Conservation (phyloP, 805 yeast species). For the Cyberlindnera sargentensis region DNA sequence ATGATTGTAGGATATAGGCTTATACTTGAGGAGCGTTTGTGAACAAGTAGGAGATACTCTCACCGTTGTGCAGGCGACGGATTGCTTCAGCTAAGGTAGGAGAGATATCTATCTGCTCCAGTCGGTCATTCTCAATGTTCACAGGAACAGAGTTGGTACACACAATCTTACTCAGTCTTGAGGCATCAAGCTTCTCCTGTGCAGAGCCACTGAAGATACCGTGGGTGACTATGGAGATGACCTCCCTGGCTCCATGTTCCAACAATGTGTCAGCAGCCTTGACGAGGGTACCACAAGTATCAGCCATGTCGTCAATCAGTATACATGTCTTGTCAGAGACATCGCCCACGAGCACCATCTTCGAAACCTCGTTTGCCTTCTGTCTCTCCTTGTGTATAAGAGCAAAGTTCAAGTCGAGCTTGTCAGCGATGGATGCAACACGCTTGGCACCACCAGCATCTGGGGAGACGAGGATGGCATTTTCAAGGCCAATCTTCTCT, state of each 20-base stretch:
- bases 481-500: constrained; percentile 46
- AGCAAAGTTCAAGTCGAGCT: constrained; percentile 87
- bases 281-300: constrained; percentile 93
- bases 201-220: constrained; percentile 91
- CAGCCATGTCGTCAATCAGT: constrained; percentile 96
- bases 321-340: constrained; percentile 78
- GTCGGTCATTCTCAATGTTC: constrained; percentile 48
- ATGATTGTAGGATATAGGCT: background rate
- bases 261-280: constrained; percentile 88
- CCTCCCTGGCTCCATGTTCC: constrained; percentile 74
- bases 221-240: constrained; percentile 91
- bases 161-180: constrained; percentile 64
- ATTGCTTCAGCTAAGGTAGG: constrained; percentile 90
- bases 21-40: constrained; percentile 46
- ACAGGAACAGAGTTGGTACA: constrained; percentile 94
- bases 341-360: constrained; percentile 96
- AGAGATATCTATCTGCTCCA: constrained; percentile 78
- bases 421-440: constrained; percentile 90
- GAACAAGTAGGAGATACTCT: constrained; percentile 83
- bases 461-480: constrained; percentile 84
- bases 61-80: constrained; percentile 93
- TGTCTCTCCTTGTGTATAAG: constrained; percentile 95
- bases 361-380: constrained; percentile 87
- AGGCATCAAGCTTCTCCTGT: constrained; percentile 57
- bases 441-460: constrained; percentile 99